phyloP scores from a whole-genome alignment of 2,329 filamentous ascomycete genomes.

The Fusarium verrucosum region DNA sequence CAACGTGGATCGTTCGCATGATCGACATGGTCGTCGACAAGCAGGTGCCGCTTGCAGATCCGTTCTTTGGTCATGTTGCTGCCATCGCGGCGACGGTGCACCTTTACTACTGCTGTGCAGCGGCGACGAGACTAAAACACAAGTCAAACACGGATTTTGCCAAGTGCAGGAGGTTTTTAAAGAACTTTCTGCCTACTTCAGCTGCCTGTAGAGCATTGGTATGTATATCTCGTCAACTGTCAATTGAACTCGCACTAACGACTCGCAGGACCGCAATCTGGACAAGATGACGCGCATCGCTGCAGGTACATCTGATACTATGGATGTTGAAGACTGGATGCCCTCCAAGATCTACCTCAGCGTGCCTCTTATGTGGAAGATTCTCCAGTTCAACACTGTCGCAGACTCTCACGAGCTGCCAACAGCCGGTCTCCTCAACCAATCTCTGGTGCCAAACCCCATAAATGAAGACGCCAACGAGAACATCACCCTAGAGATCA shows the following conservation, averaged over 20 bases:
- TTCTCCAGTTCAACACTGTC: constrained; percentile 58
- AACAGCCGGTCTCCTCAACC: constrained; percentile 53
- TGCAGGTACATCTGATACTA: constrained; percentile 55
- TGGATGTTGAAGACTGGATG: constrained; percentile 62
- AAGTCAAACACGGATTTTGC: constrained; percentile 63
- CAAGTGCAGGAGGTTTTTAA: constrained; percentile 60
- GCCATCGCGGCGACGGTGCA: constrained; percentile 64
- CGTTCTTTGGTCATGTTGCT: constrained; percentile 61
- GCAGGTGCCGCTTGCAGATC: constrained; percentile 58
- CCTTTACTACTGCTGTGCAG: constrained; percentile 63
- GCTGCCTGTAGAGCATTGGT: constrained; percentile 58
- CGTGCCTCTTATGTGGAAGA: constrained; percentile 63
- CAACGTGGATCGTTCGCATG: constrained; percentile 63
- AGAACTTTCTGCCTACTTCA: constrained; percentile 58
- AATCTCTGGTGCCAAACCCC: constrained; percentile 51
- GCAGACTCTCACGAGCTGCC: constrained; percentile 50
- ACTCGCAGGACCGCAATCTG: constrained; percentile 56
- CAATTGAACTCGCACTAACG: constrained; percentile 8
- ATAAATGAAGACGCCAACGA: constrained; percentile 49
- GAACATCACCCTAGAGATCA: constrained; percentile 56
- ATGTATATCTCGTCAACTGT: constrained; percentile 23
- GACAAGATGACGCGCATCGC: constrained; percentile 61
- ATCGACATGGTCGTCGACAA: constrained; percentile 64
- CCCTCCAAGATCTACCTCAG: constrained; percentile 63
- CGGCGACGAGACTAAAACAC: constrained; percentile 57